Evolutionary conservation across 805 yeast species (phyloP).

Genomic region (Metschnikowia anglica): DNA sequence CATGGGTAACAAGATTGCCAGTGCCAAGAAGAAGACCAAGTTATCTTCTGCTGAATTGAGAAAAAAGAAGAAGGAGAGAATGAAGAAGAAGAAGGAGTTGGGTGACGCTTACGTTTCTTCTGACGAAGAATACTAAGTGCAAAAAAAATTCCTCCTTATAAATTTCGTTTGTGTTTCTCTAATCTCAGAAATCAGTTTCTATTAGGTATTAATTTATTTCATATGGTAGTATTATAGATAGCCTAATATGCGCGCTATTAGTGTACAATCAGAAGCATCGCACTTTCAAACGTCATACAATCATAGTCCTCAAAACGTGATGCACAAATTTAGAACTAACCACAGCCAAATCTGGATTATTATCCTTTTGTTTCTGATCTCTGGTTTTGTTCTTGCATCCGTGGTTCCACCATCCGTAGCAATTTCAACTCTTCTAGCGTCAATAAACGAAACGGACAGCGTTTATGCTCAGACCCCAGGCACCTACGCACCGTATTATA

Average conservation of each 20-base stretch:
- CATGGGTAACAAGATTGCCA: conserved; percentile 99
- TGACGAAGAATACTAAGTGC: conserved; percentile 69
- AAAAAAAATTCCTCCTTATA: conserved; percentile 7
- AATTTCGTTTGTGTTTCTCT: conserved; percentile 9
- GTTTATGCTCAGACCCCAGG: conserved; percentile 1
- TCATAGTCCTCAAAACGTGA: background rate
- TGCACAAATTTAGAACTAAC: background rate
- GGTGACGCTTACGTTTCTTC: conserved; percentile 97
- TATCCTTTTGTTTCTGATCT: background rate
- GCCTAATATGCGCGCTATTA: conserved; percentile 7
- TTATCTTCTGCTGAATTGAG: conserved; percentile 98
- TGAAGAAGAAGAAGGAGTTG: conserved; percentile 99
- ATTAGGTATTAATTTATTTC: conserved; percentile 21
- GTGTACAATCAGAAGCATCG: conserved; percentile 1
- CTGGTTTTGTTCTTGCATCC: background rate
- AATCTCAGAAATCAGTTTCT: conserved; percentile 14
- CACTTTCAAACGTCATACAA: background rate
- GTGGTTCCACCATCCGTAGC: conserved; percentile 7
- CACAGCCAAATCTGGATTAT: background rate
- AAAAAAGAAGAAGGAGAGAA: conserved; percentile 99
- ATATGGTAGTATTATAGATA: conserved; percentile 23
- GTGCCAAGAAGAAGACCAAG: conserved; percentile 95
- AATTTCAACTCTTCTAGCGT: conserved; percentile 4
- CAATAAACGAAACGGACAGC: conserved; percentile 6
- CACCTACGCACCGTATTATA: conserved; percentile 17